These are phyloP conservation scores for Zopfia rhizophila DNA, from an alignment of 2,329 filamentous ascomycete species.

Conservation along the genomic window DNA sequence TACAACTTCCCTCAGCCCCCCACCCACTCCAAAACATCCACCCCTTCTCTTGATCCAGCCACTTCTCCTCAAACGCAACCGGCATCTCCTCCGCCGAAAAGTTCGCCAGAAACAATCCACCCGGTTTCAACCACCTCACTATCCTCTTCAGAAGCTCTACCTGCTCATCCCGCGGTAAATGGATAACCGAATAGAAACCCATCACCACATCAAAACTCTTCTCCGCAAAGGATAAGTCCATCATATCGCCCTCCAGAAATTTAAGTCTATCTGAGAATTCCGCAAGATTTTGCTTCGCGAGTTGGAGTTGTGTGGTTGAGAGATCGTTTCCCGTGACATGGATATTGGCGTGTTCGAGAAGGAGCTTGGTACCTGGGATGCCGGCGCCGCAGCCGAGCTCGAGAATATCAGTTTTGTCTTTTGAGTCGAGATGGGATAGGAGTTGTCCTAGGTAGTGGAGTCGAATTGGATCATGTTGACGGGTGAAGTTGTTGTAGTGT, in stretches of 20 bases:
- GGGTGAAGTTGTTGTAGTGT: slow-evolving; percentile 34
- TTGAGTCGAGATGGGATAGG: slow-evolving; percentile 19
- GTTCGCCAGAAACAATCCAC: slow-evolving; percentile 62
- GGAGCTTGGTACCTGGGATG: slow-evolving; percentile 37
- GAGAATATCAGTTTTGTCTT: slow-evolving; percentile 8
- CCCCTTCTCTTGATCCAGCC: slow-evolving; percentile 45
- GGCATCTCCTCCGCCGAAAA: slow-evolving; percentile 48
- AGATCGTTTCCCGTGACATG: slow-evolving; percentile 57
- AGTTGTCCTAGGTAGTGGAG: slow-evolving; percentile 34
- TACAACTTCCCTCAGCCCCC: slow-evolving; percentile 46
- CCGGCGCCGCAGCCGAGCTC: slow-evolving; percentile 42
- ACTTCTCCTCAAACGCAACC: slow-evolving; percentile 29
- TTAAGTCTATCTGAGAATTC: slow-evolving; percentile 28
- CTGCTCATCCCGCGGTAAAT: slow-evolving; percentile 65
- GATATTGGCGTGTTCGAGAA: slow-evolving; percentile 32
- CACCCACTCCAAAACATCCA: slow-evolving; percentile 56
- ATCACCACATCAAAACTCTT: slow-evolving; percentile 60
- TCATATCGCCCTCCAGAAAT: slow-evolving; percentile 56
- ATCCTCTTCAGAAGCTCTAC: slow-evolving; percentile 57
- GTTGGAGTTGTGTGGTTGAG: slow-evolving; percentile 51
- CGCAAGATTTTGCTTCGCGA: slow-evolving; percentile 37
- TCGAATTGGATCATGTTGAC: slow-evolving; percentile 30
- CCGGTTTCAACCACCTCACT: slow-evolving; percentile 61
- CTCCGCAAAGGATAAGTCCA: slow-evolving; percentile 45
- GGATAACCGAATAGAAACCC: slow-evolving; percentile 66